These are phyloP conservation scores for Galerina sulciceps DNA, from an alignment of 768 basidiomycete genomes.

Conservation along the genomic window DNA sequence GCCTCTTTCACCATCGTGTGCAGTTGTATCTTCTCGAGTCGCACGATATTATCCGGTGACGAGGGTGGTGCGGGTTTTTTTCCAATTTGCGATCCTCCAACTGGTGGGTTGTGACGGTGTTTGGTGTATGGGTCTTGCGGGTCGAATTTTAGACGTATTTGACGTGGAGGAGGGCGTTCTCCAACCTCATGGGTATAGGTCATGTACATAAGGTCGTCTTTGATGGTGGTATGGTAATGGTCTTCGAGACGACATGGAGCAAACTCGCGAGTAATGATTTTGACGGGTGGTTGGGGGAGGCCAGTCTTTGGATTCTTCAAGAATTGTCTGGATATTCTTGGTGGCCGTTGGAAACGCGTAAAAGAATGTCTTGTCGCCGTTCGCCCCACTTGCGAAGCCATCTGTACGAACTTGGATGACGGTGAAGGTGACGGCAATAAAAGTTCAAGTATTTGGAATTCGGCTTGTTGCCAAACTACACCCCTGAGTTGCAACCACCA, in stretches of 20 bases:
- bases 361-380: conserved; percentile 24
- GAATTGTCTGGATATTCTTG: conserved; percentile 47
- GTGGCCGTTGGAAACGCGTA: conserved; percentile 58
- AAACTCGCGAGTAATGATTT: conserved; percentile 69
- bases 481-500: background rate
- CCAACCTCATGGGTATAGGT: conserved; percentile 79
- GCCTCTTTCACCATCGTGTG: conserved; percentile 89
- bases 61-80: conserved; percentile 70
- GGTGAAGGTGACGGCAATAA: background rate
- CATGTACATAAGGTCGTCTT: conserved; percentile 93
- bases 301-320: conserved; percentile 50
- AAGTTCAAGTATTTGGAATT: conserved; percentile 5
- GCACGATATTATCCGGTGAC: conserved; percentile 69
- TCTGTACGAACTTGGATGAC: background rate
- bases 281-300: conserved; percentile 77
- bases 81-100: conserved; percentile 72
- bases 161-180: conserved; percentile 55
- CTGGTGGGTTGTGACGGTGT: conserved; percentile 74
- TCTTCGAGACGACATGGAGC: conserved; percentile 75
- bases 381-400: conserved; percentile 15
- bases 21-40: conserved; percentile 82
- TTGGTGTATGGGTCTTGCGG: conserved; percentile 82
- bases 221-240: conserved; percentile 84
- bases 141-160: conserved; percentile 73
- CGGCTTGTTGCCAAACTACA: conserved; percentile 5